phyloP scores from a whole-genome alignment of 805 yeast genomes.

The Lipomyces kockii region DNA sequence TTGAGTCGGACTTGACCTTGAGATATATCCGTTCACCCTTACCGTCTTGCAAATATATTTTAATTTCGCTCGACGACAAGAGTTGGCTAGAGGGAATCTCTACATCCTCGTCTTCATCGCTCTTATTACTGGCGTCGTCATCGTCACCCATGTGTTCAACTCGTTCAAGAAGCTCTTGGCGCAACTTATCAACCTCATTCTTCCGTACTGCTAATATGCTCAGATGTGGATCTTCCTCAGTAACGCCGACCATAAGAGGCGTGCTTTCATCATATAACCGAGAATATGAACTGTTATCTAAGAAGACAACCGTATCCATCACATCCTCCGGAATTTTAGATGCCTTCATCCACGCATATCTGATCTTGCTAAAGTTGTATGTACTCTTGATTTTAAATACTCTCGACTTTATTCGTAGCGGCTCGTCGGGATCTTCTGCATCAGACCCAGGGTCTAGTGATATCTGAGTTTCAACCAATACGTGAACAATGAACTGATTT shows the following conservation, averaged over 20 bases:
- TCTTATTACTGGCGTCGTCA: constrained; percentile 1
- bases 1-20: constrained; percentile 18
- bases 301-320: constrained; percentile 7
- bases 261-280: constrained; percentile 27
- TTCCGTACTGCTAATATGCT: constrained; percentile 15
- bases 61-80: constrained; percentile 7
- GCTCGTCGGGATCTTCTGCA: not conserved
- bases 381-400: constrained; percentile 19
- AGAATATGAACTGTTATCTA: constrained; percentile 15
- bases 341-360: constrained; percentile 23
- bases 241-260: constrained; percentile 28
- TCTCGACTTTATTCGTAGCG: not conserved
- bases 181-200: constrained; percentile 20
- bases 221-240: constrained; percentile 22
- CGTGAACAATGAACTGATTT: constrained; percentile 7
- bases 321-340: constrained; percentile 7
- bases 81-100: not conserved
- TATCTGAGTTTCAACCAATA: constrained; percentile 8
- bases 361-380: constrained; percentile 12
- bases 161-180: constrained; percentile 12
- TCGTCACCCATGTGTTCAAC: constrained; percentile 8
- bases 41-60: constrained; percentile 28
- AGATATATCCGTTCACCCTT: constrained; percentile 23
- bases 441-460: not conserved
- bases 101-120: constrained; percentile 6